Evolutionary conservation across 2,329 filamentous ascomycete genomes (phyloP).

Genomic region (Fusarium sp.): DNA sequence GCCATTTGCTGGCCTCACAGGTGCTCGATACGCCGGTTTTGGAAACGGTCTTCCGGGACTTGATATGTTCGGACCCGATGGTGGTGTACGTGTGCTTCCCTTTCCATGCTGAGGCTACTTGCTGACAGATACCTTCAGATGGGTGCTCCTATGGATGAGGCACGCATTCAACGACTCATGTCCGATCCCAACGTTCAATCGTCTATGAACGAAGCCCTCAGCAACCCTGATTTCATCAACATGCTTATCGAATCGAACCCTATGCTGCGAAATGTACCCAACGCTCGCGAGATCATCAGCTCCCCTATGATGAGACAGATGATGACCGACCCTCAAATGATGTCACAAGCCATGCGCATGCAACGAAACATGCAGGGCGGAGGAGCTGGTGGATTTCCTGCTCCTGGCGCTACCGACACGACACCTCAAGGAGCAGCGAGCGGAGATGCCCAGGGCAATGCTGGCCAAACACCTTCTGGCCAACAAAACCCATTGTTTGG

Average conservation of each 20-base stretch:
- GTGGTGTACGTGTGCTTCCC: conserved; percentile 74
- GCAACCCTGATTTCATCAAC: conserved; percentile 93
- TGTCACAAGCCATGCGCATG: conserved; percentile 85
- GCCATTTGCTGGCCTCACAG: conserved; percentile 88
- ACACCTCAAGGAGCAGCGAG: conserved; percentile 68
- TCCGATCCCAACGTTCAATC: conserved; percentile 88
- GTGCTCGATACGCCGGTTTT: conserved; percentile 92
- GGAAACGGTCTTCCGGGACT: conserved; percentile 83
- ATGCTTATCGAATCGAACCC: conserved; percentile 95
- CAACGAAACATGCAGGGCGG: conserved; percentile 74
- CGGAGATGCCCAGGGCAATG: conserved; percentile 48
- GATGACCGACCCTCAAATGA: conserved; percentile 89
- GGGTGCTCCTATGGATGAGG: conserved; percentile 85
- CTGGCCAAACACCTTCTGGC: conserved; percentile 45
- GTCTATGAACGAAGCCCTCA: conserved; percentile 92
- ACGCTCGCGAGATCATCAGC: conserved; percentile 85
- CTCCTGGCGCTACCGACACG: conserved; percentile 90
- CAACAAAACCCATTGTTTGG: conserved; percentile 47
- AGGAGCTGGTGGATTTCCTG: conserved; percentile 76
- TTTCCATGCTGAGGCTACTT: not conserved
- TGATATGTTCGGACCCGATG: conserved; percentile 92
- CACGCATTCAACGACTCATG: conserved; percentile 85
- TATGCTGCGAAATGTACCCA: conserved; percentile 77
- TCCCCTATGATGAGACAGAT: conserved; percentile 90
- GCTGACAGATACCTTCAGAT: conserved; percentile 67